Percentiles rank a stretch among this genome's conserved stretches.
Conservation (phyloP, 1,284 basidiomycete genomes). For the Porogramme epimiltina region DNA sequence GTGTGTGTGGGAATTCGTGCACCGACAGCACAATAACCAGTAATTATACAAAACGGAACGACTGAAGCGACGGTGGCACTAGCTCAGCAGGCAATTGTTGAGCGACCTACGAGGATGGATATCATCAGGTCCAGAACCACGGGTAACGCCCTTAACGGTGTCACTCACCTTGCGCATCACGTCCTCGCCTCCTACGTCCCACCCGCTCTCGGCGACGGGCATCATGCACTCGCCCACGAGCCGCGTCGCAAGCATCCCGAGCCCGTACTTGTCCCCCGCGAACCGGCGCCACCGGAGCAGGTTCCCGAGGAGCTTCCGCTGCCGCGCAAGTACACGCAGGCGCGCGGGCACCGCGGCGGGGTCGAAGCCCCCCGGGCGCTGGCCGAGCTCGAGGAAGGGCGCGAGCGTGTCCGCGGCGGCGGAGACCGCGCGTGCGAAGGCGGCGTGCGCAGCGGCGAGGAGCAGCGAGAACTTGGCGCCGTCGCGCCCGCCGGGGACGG, state of each 20-base stretch:
- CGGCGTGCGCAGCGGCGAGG: conserved; percentile 59
- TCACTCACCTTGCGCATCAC: conserved; percentile 61
- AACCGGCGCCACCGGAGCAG: conserved; percentile 78
- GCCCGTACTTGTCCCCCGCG: conserved; percentile 61
- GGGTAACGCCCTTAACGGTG: not conserved
- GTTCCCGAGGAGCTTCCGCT: conserved; percentile 75
- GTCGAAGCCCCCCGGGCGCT: conserved; percentile 59
- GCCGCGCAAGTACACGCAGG: conserved; percentile 67
- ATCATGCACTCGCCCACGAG: conserved; percentile 66
- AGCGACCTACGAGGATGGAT: conserved; percentile 38
- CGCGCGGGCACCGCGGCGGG: conserved; percentile 77
- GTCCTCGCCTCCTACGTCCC: conserved; percentile 87
- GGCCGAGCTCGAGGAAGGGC: conserved; percentile 40
- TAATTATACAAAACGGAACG: conserved; percentile 6
- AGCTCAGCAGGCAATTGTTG: conserved; percentile 48
- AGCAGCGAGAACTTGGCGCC: conserved; percentile 70
- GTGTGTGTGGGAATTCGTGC: too few species aligned
- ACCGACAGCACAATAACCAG: too few species aligned
- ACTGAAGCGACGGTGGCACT: conserved; percentile 19
- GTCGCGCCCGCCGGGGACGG: conserved; percentile 47
- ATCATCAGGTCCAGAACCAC: not conserved
- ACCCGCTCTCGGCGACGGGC: conserved; percentile 73
- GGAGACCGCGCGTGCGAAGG: conserved; percentile 61
- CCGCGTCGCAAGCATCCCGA: conserved; percentile 56
- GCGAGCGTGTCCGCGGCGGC: conserved; percentile 48